Percentiles rank a stretch among this genome's conserved stretches.
Conservation (phyloP, 352 stramenopile genomes). For the Globisporangium polare region DNA sequence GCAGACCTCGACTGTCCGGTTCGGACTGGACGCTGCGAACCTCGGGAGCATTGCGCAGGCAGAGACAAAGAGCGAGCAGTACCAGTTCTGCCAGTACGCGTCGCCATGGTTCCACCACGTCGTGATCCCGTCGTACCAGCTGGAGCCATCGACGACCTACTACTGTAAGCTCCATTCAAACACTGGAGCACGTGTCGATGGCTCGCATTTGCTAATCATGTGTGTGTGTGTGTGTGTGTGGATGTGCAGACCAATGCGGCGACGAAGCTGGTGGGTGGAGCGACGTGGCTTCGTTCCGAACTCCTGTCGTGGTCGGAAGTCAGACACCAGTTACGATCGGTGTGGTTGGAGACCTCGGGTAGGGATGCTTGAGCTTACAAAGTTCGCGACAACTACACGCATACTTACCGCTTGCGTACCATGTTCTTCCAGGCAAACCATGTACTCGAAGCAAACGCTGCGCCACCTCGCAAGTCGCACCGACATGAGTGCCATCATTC, state of each 20-base stretch:
- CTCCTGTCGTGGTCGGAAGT: slow-evolving; percentile 40
- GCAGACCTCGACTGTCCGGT: slow-evolving; percentile 42
- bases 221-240: background rate
- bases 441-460: slow-evolving; percentile 84
- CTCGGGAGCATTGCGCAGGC: slow-evolving; percentile 28
- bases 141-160: slow-evolving; percentile 55
- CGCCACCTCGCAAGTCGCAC: slow-evolving; percentile 45
- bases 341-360: slow-evolving; percentile 89
- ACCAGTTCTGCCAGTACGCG: slow-evolving; percentile 75
- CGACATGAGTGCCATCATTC: slow-evolving; percentile 58
- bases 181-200: too few species aligned
- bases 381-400: too few species aligned
- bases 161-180: slow-evolving; percentile 83
- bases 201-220: slow-evolving; percentile 3
- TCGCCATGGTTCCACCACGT: slow-evolving; percentile 80
- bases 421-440: slow-evolving; percentile 66
- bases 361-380: too few species aligned
- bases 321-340: slow-evolving; percentile 64
- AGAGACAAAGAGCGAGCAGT: slow-evolving; percentile 37
- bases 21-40: slow-evolving; percentile 26
- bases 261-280: slow-evolving; percentile 47
- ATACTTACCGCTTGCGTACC: too few species aligned
- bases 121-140: slow-evolving; percentile 36
- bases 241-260: slow-evolving; percentile 49
- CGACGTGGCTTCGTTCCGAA: slow-evolving; percentile 51